Base-by-base conservation (phyloP, 1,284 basidiomycete species). In the Chalciporus sp. region DNA sequence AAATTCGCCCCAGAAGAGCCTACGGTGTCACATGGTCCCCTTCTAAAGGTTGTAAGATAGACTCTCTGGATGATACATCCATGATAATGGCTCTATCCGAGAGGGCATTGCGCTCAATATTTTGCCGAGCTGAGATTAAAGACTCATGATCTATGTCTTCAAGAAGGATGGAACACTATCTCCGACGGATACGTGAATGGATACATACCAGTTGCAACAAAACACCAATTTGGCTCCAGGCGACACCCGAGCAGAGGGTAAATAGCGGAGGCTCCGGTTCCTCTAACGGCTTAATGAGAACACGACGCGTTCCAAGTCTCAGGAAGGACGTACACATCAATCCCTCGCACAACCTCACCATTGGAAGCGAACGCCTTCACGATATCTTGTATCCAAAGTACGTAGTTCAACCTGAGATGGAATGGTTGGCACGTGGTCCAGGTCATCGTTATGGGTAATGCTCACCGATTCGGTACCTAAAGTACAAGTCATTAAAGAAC, bases 241-340 rank as follows among this genome's bases (percentile, higher is more conserved):
- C 72, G 76, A 64, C 86, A 88, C 0, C 82, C 82, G 0, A 98
- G 78, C 0, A 97, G 74, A 0, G 95, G 88, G 61, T 98, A 98
- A 58, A 98, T 94, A 0, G 85, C 91, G 0, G 92, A 90, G 8
- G 94, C 87, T 1, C 95, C 95, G 8, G 94, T 96, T 16, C 95
- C 95, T 40, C 94, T 95, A 59, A 10, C 37, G 28, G 5, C 11
- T 31, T 2, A 16, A 20, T 49, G 35, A 56, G 59, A 49, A 42
- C 17, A 27, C 26, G n/a, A 23, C 31, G 14, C 14, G 19, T 23
- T 16, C 1, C 31, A 29, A 9, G 14, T 42, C 47, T 8, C 16
- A 14, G 6, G 42, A 5, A 16, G 35, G 9, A 63, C 76, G 29
- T 60, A 85, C 83, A 87, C 75, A 57, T 87, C 85, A 11, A 85